Base-by-base conservation (phyloP, 768 basidiomycete species). In the Lactarius tabidus region DNA sequence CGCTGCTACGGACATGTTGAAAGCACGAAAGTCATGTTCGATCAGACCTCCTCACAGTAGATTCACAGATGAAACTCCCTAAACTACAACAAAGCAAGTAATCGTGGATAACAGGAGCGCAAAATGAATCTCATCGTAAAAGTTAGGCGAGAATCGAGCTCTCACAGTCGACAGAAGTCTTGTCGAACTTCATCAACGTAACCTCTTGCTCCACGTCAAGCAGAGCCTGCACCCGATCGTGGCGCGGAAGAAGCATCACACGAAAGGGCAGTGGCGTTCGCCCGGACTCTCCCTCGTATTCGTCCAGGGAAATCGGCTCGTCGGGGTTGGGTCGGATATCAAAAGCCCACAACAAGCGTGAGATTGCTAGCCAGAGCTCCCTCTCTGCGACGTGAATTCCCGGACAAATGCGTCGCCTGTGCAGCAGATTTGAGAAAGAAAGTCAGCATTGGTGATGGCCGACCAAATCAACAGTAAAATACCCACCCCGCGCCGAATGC, bases 321-420 rank as follows among this genome's bases (percentile, higher is more conserved):
- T 70, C 77, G 0, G 80, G 78, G 8, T 79, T 72, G 51, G 75
- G 72, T 43, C 76, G 74, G 70, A 81, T 77, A 35, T 69, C 75
- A 72, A 80, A 83, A 1, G 80, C 77, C 82, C 81, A 83, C 20
- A 82, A 74, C 74, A 83, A 75, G 26, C 77, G 77, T 1, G 81
- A 75, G 58, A 82, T 78, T n/a, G 77, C 77, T 12, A 82, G 73
- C 70, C 72, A 81, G 38, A 82, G 72, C 69, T 82, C 80, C 26
- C 77, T 75, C 57, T 82, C 81, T 3, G 81, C 81, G 8, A 81
- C 74, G 69, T 74, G 71, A 66, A 81, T 78, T 10, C 79, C 81
- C 1, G 79, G 79, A 64, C 81, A 82, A 52, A 81, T 78, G 73
- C 15, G 70, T 6, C 75, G 73, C 2, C 74, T 74, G 53, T 26